Conservation (phyloP, 768 basidiomycete species). For the Stropharia rugosoannulata region DNA sequence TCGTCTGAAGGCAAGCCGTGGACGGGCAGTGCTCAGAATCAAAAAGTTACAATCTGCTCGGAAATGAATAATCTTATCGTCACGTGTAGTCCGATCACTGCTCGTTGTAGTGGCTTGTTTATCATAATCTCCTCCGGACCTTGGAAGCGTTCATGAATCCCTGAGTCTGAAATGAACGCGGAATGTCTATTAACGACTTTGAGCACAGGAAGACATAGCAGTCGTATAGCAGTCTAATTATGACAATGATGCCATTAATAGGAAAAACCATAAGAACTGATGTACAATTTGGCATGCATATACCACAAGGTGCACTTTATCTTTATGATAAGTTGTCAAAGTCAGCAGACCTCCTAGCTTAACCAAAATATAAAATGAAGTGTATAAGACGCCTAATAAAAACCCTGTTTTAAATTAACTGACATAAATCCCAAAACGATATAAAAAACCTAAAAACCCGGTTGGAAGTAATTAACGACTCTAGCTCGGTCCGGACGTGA, state of each 20-base stretch:
- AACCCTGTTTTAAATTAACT: neutral
- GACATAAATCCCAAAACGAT: neutral
- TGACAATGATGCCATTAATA: neutral
- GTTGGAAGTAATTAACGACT: too few species aligned
- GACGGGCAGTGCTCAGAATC: slow-evolving; percentile 1
- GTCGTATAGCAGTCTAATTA: neutral
- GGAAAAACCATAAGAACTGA: neutral
- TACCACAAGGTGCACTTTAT: neutral
- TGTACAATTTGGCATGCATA: neutral
- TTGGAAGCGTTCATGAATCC: too few species aligned
- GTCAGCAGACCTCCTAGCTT: too few species aligned
- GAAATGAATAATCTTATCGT: slow-evolving; percentile 4
- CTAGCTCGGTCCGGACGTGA: too few species aligned
- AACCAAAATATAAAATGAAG: too few species aligned
- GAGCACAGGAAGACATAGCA: too few species aligned
- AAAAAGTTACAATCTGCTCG: slow-evolving; percentile 5
- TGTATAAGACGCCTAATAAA: neutral
- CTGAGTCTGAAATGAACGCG: too few species aligned
- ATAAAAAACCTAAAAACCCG: too few species aligned
- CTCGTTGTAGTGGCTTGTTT: neutral
- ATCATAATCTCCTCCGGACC: too few species aligned
- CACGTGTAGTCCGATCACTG: neutral
- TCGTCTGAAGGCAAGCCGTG: slow-evolving; percentile 10
- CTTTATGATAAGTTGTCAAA: neutral
- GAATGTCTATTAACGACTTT: too few species aligned